Base-by-base conservation (phyloP, 2,329 filamentous ascomycete genomes). In the Drechslerella coelobrocha region DNA sequence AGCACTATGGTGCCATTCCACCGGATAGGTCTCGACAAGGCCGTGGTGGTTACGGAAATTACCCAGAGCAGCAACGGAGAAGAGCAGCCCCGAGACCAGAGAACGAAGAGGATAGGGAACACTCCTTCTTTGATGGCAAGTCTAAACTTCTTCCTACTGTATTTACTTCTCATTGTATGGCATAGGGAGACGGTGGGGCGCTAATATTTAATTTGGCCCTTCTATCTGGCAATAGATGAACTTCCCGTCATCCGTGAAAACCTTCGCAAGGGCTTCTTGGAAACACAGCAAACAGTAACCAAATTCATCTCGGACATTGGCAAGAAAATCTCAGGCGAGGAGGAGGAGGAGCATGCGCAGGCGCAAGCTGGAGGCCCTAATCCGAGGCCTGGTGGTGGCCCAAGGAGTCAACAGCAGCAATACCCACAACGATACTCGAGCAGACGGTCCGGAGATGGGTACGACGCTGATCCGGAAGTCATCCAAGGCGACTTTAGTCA, bases 251-350 rank as follows among this genome's bases (percentile, higher is more conserved):
- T 99, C 77, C 88, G 88, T 74, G 91, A 96, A 78, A 97, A 95
- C 77, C 85, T 99, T 75, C 89, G 89, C 78, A 95, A 97, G 81
- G 94, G 94, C 2, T 99, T 99, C 80, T 77, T 92, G 61, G 92
- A 99, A 77, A 97, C 94, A 1, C 94, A 97, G 81, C 88, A 86
- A 61, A 95, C 90, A 77, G 90, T 99, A 76, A 97, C 96, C 81
- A 85, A 86, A 53, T 97, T 93, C 92, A 91, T 99, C 76, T 89
- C 86, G 54, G 92, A 87, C 73, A 83, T 99, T 78, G 94, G 91
- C 81, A 97, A 97, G 85, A 91, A 88, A 79, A 85, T 99, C 31
- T 92, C 97, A 76, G 93, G 94, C 52, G 91, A 94, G 73, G 85
- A 89, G 59, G 89, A 92, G 23, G 85, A 87, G 6, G 85, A 88